A percentile compares a stretch with the other conserved stretches of the same genome.
Evolutionary conservation across 2,329 filamentous ascomycete genomes (phyloP).

Genomic region (Stromatinia cepivora): DNA sequence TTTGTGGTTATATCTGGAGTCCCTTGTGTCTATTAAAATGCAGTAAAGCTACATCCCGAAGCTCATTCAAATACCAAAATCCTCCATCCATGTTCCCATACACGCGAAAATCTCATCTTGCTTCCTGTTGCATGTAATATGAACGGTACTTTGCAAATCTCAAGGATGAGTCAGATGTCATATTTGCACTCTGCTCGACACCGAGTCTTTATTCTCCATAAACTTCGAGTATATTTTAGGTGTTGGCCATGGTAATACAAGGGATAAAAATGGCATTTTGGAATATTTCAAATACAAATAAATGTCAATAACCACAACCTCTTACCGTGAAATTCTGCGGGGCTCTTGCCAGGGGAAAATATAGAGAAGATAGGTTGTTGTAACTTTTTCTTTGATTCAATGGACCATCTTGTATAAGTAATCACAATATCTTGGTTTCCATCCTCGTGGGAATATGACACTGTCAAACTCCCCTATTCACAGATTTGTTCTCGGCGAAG

Average conservation of each 20-base stretch:
- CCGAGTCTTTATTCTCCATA: neutral
- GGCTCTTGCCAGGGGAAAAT: neutral
- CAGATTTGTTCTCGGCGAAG: neutral
- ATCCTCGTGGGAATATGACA: too few species aligned
- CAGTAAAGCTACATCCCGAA: neutral
- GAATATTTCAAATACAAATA: neutral
- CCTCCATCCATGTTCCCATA: conserved; percentile 4
- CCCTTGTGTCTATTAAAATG: neutral
- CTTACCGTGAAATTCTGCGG: neutral
- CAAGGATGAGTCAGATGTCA: neutral
- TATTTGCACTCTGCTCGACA: neutral
- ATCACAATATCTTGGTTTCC: neutral
- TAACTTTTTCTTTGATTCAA: neutral
- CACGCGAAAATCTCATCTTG: neutral
- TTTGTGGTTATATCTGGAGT: too few species aligned
- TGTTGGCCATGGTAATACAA: neutral
- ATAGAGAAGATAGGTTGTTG: neutral
- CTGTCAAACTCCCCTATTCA: neutral
- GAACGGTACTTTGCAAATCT: neutral
- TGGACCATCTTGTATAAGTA: neutral
- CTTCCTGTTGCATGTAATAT: neutral
- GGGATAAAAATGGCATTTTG: neutral
- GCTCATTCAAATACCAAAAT: neutral
- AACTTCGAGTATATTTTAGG: too few species aligned
- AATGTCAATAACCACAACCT: neutral